Evolutionary conservation across 768 basidiomycete species (phyloP).

Genomic region (Tephrocybe sp.): DNA sequence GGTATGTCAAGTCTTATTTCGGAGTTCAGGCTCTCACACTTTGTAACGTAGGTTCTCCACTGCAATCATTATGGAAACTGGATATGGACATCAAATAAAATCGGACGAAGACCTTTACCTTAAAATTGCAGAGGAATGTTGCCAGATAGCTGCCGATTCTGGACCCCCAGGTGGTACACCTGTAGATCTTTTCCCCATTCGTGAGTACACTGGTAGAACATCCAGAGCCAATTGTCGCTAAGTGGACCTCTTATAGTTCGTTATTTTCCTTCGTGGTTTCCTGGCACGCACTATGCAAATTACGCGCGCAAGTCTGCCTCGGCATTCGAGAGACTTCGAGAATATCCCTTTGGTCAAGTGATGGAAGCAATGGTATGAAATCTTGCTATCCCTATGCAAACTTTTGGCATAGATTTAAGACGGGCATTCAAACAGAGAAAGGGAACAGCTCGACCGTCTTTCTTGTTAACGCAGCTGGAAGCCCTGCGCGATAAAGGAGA

Average conservation of each 20-base stretch:
- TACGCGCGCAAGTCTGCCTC: neutral
- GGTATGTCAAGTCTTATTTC: neutral
- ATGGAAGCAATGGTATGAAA: neutral
- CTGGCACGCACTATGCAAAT: neutral
- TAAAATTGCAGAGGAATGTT: slow-evolving; percentile 15
- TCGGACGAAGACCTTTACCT: slow-evolving; percentile 22
- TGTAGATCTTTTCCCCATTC: slow-evolving; percentile 22
- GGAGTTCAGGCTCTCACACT: slow-evolving; percentile 3
- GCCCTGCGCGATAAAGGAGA: neutral
- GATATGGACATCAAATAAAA: slow-evolving; percentile 21
- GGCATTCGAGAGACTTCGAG: neutral
- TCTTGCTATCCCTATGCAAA: too few relatives aligned
- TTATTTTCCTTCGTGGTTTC: slow-evolving; percentile 16
- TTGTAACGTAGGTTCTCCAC: slow-evolving; percentile 18
- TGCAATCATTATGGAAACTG: slow-evolving; percentile 18
- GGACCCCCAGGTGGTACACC: slow-evolving; percentile 17
- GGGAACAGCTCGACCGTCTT: neutral
- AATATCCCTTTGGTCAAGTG: neutral
- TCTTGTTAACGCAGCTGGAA: neutral
- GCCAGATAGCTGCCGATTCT: slow-evolving; percentile 1
- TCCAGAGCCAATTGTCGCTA: neutral
- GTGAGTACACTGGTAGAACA: slow-evolving; percentile 7
- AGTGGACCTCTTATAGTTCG: slow-evolving; percentile 6
- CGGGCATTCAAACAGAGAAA: neutral
- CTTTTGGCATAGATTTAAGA: too few relatives aligned